Evolutionary conservation across 805 yeast genomes (phyloP), one percentile per base, ranked within the genome.

Genomic region (Starmerella riodocensis): DNA sequence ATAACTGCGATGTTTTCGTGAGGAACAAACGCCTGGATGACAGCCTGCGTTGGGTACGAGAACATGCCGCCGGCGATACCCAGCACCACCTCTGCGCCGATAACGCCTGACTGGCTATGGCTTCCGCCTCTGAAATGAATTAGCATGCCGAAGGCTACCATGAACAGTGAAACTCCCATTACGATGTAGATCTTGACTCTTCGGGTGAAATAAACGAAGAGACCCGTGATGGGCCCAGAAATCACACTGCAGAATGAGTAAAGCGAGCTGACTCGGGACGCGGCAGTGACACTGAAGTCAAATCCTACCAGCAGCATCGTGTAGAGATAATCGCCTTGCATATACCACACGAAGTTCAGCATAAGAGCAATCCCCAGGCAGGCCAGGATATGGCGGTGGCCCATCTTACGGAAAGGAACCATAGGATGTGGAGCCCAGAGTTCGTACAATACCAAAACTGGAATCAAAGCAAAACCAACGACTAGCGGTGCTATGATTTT

Each of bases 51-150:
- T 4, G 78, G 67, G 51, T 74, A 76, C 13, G 79, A 73, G 63
- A 77, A 74, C 56, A 78, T 71, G 14, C 82, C 82, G 32, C 81
- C 81, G 50, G 83, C 85, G 42, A 79, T 67, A 49, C 86, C 86
- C 47, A 76, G 57, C 16, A 78, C 53, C 53, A 76, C 70, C 47
- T 73, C 64, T 5, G 77, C 71, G 13, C 78, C 85, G 54, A 79
- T 72, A 40, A 78, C 64, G 48, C 84, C 85, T 1, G 39, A 2
- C 9, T 24, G 32, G 3, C 32, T 37, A 32, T 64, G 50, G 34
- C 63, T 60, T 31, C 75, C 74, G 25, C 69, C 70, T 54, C 85
- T 66, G 61, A 53, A 78, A 42, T 65, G 66, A 45, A 68, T 61
- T 47, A 78, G 61, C 29, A 79, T 49, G 40, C 84, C 86, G 63